A percentile compares a stretch with the other conserved stretches of the same genome.
These are phyloP conservation scores for Silene coronaria DNA, from an alignment of 179 eudicot species.

Conservation along the genomic window DNA sequence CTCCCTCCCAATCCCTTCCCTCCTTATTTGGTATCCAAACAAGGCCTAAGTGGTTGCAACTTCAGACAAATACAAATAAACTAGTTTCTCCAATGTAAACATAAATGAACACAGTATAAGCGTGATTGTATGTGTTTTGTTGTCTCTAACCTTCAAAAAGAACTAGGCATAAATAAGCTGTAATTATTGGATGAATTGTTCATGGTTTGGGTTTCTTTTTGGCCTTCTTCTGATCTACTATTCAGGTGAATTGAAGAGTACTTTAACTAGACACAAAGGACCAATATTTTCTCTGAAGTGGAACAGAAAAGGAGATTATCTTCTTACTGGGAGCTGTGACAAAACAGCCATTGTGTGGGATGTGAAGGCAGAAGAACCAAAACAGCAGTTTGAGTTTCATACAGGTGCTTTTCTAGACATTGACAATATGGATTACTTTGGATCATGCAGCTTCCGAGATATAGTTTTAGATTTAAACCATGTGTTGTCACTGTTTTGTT, in stretches of 20 bases:
- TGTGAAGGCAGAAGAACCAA: constrained; percentile 65
- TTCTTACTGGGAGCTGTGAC: constrained; percentile 91
- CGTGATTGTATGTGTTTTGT: background rate
- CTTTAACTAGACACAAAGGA: constrained; percentile 71
- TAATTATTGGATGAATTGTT: background rate
- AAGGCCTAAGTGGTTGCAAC: background rate
- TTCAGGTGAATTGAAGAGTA: constrained; percentile 68
- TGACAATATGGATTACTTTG: background rate
- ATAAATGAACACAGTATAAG: background rate
- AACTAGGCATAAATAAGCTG: background rate
- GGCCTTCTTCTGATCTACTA: constrained; percentile 1
- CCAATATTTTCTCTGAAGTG: constrained; percentile 88
- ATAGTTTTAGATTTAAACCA: background rate
- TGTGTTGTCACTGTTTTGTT: constrained; percentile 12
- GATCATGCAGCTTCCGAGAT: constrained; percentile 7
- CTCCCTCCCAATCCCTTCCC: background rate
- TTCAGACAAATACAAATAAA: constrained; percentile 1
- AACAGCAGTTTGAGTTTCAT: constrained; percentile 79
- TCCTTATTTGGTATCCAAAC: too few relatives aligned
- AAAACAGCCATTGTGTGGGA: constrained; percentile 94
- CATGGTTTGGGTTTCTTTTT: constrained; percentile 1
- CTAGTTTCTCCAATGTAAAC: background rate
- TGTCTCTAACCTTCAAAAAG: background rate
- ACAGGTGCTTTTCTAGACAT: constrained; percentile 33
- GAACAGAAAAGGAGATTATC: constrained; percentile 89